These are phyloP conservation scores for Hamigera avellanea DNA, from an alignment of 495 filamentous ascomycete species.

Conservation along the genomic window DNA sequence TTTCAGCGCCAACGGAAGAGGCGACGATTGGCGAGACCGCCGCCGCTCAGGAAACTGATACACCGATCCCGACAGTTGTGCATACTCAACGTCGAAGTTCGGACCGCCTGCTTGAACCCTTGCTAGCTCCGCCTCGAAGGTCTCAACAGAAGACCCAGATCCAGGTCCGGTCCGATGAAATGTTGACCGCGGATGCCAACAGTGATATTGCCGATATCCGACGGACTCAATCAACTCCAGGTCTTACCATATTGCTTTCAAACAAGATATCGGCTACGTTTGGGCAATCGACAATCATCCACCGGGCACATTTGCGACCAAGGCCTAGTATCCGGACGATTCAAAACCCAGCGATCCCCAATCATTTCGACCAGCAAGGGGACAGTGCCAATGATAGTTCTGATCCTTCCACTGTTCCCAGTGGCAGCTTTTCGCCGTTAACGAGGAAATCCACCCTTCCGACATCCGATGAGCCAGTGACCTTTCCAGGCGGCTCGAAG, in stretches of 20 bases:
- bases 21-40: neutral
- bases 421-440: conserved; percentile 20
- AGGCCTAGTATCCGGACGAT: conserved; percentile 29
- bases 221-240: conserved; percentile 11
- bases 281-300: conserved; percentile 43
- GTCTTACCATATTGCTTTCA: conserved; percentile 32
- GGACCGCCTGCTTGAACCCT: neutral
- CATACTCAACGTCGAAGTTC: neutral
- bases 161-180: neutral
- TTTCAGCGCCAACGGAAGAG: neutral
- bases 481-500: conserved; percentile 10
- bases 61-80: neutral
- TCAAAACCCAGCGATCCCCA: conserved; percentile 8
- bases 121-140: neutral
- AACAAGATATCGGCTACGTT: conserved; percentile 39
- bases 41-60: neutral
- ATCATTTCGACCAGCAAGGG: conserved; percentile 10
- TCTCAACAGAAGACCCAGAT: neutral
- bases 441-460: conserved; percentile 23
- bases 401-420: conserved; percentile 24
- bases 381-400: conserved; percentile 27
- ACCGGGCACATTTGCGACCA: conserved; percentile 30
- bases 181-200: too few relatives aligned
- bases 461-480: conserved; percentile 23
- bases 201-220: neutral